Evolutionary conservation across 2,329 filamentous ascomycete species (phyloP), one percentile per base, ranked within the genome.

Genomic region (Fusarium setosum): DNA sequence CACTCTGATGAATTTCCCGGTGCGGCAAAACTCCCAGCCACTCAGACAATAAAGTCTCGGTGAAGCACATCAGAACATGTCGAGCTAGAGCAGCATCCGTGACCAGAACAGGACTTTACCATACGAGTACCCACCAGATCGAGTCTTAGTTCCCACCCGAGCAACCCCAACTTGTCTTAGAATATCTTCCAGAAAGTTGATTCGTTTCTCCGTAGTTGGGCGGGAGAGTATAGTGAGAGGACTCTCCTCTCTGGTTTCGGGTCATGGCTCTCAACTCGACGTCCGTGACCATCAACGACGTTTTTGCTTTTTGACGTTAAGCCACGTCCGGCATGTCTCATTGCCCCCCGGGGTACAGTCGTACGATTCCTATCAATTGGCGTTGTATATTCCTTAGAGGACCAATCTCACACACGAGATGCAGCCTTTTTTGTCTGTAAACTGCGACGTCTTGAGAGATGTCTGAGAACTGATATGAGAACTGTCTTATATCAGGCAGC

Each of bases 361-460:
- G 51, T 59, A 63, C 50, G 56, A 59, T 63, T 29, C 20, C 29
- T 48, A 56, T 44, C 26, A 41, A 40, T 51, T 51, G 8, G 40
- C 53, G 21, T 13, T 48, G 15, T 23, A 20, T 49, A 38, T 44
- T 34, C 47, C 20, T 26, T 35, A 26, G 17, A n/a, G 8, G 26
- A 12, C 15, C 38, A 35, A 50, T 15, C 29, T 23, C 18, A 37
- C 49, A 41, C 53, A 21, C 11, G 47, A 61, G 52, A 61, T 44
- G 42, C 55, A 53, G 40, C 42, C 55, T 49, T 61, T 41, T 61
- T 41, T 61, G 58, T 61, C 58, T 50, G n/a, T 18, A 15, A 35
- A 8, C 20, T 9, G 18, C 10, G 5, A 24, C 23, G 20, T 21
- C 29, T 13, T 24, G n/a, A 11, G 31, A 20, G 29, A 49, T 31